A percentile compares a stretch with the other conserved stretches of the same genome.
Evolutionary conservation across 2,329 filamentous ascomycete genomes (phyloP).

Genomic region (Aspergillus terreus): DNA sequence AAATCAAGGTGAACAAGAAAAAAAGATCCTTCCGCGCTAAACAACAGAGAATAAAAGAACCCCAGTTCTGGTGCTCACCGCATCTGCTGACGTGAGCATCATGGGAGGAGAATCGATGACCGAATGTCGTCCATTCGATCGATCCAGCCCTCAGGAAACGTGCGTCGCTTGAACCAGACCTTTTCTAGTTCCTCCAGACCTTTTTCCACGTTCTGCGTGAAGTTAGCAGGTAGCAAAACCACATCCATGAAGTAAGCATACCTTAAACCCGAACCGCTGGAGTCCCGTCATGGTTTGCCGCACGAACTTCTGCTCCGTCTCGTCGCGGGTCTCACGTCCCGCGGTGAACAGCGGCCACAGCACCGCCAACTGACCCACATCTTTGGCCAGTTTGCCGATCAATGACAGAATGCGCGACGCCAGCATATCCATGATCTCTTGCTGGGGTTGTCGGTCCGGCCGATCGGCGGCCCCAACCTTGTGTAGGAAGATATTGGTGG

Average conservation of each 20-base stretch:
- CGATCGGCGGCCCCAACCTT: constrained; percentile 29
- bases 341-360: constrained; percentile 34
- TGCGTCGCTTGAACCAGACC: constrained; percentile 30
- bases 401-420: constrained; percentile 27
- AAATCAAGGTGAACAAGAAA: not conserved
- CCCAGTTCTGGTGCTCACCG: not conserved
- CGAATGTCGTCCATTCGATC: constrained; percentile 31
- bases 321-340: constrained; percentile 28
- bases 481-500: constrained; percentile 32
- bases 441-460: constrained; percentile 23
- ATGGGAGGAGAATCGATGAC: constrained; percentile 30
- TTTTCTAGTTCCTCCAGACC: constrained; percentile 26
- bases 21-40: constrained; percentile 3
- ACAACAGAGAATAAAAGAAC: not conserved
- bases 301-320: constrained; percentile 26
- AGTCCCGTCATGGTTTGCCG: constrained; percentile 28
- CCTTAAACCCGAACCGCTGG: constrained; percentile 28
- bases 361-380: constrained; percentile 30
- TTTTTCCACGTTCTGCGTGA: constrained; percentile 26
- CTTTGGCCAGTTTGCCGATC: constrained; percentile 28
- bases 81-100: not conserved
- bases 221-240: constrained; percentile 1
- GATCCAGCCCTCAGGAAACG: constrained; percentile 31
- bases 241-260: constrained; percentile 1
- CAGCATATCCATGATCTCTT: constrained; percentile 24